phyloP scores from a whole-genome alignment of 768 basidiomycete species.

The Galerina marginata region DNA sequence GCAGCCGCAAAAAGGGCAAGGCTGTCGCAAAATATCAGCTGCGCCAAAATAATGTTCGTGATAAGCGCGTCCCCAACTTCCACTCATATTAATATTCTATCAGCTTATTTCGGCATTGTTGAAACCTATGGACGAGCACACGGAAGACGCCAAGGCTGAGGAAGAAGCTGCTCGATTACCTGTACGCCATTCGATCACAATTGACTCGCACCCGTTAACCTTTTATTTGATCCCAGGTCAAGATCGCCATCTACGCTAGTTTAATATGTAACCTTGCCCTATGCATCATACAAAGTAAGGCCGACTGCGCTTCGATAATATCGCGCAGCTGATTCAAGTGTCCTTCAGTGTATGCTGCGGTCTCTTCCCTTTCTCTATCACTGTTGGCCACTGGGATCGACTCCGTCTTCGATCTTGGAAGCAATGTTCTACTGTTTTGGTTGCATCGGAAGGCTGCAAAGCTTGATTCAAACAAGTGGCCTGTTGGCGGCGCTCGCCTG shows the following conservation, averaged over 20 bases:
- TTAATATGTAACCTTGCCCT: constrained; percentile 78
- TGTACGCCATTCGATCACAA: constrained; percentile 43
- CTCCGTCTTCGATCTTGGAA: constrained; percentile 83
- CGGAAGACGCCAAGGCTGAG: constrained; percentile 76
- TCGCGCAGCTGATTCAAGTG: neutral
- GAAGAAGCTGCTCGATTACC: constrained; percentile 70
- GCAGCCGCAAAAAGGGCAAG: constrained; percentile 65
- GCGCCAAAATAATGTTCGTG: constrained; percentile 69
- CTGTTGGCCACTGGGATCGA: constrained; percentile 91
- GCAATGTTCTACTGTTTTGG: constrained; percentile 81
- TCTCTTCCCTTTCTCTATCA: constrained; percentile 82
- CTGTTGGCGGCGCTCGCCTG: constrained; percentile 87
- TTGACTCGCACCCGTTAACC: constrained; percentile 4
- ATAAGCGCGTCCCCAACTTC: constrained; percentile 1
- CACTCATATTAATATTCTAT: constrained; percentile 11
- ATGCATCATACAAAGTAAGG: constrained; percentile 72
- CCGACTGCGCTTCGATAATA: neutral
- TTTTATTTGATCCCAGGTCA: constrained; percentile 57
- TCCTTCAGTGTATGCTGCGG: constrained; percentile 84
- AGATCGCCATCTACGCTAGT: constrained; percentile 86
- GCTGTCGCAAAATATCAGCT: constrained; percentile 68
- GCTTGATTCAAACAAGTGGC: constrained; percentile 88
- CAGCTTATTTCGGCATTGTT: constrained; percentile 88
- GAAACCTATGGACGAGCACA: constrained; percentile 90
- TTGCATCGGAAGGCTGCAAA: constrained; percentile 73